Conservation (phyloP, 495 filamentous ascomycete species). For the Aspergillus egyptiacus region DNA sequence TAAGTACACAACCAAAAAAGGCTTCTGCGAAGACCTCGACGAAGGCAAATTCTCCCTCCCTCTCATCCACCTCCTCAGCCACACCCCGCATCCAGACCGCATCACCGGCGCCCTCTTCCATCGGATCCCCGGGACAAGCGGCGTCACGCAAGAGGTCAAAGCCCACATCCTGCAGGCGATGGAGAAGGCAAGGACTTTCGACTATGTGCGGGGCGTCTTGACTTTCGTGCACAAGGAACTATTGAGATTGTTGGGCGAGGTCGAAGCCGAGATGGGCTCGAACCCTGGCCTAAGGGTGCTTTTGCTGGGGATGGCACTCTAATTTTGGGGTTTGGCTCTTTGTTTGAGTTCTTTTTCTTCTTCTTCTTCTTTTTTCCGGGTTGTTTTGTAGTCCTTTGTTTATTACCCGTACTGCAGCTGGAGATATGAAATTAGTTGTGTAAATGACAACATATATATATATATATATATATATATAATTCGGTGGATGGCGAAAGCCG, state of each 20-base stretch:
- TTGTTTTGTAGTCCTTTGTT: no score
- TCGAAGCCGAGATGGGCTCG: background rate
- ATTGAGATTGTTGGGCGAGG: background rate
- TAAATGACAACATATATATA: no score
- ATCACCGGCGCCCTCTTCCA: background rate
- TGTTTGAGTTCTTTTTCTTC: no score
- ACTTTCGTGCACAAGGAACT: background rate
- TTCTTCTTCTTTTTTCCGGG: no score
- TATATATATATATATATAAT: no score
- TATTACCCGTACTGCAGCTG: no score
- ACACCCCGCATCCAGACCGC: background rate
- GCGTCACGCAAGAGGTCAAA: background rate
- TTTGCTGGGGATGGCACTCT: background rate
- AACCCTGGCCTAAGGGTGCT: background rate
- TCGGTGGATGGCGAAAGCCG: no score
- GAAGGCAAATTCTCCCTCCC: slow-evolving; percentile 18
- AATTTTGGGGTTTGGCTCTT: no score
- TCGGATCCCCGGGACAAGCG: background rate
- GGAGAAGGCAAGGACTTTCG: background rate
- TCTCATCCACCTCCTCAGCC: slow-evolving; percentile 4
- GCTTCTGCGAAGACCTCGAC: slow-evolving; percentile 14
- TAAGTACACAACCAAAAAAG: slow-evolving; percentile 13
- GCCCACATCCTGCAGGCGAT: background rate
- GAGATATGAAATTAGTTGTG: no score
- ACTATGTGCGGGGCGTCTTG: background rate